phyloP scores from a whole-genome alignment of 495 filamentous ascomycete species.

The Symbiotaphrina buchneri region DNA sequence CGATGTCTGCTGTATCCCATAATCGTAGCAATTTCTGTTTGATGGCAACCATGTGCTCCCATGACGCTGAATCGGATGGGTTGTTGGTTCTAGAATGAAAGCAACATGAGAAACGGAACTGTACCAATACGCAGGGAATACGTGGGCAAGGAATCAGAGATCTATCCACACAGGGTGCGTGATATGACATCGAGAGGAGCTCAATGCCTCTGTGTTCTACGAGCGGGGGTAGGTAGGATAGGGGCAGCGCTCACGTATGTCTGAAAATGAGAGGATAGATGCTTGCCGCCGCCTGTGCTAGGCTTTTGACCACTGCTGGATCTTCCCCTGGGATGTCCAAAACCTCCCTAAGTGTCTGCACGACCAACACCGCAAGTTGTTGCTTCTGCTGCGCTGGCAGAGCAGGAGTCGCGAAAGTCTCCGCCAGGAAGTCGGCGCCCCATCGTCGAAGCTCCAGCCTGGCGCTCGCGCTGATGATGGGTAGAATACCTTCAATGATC shows the following conservation, averaged over 20 bases:
- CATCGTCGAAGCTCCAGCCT: slow-evolving; percentile 71
- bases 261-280: slow-evolving; percentile 80
- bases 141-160: too few relatives aligned
- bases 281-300: slow-evolving; percentile 68
- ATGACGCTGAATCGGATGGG: slow-evolving; percentile 50
- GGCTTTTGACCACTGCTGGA: slow-evolving; percentile 49
- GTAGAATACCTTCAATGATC: slow-evolving; percentile 74
- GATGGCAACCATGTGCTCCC: slow-evolving; percentile 74
- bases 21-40: slow-evolving; percentile 70
- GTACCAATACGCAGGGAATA: too few relatives aligned
- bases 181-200: too few relatives aligned
- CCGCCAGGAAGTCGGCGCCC: slow-evolving; percentile 89
- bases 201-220: background rate
- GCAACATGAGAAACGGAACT: slow-evolving; percentile 9
- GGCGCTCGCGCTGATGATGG: slow-evolving; percentile 58
- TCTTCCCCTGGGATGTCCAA: slow-evolving; percentile 56
- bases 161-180: too few relatives aligned
- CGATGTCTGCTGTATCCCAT: slow-evolving; percentile 62
- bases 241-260: slow-evolving; percentile 59
- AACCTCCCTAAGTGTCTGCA: slow-evolving; percentile 53
- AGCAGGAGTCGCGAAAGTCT: slow-evolving; percentile 78
- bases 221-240: background rate
- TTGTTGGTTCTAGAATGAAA: slow-evolving; percentile 45
- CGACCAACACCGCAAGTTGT: slow-evolving; percentile 40
- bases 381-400: slow-evolving; percentile 53